Base-by-base conservation (phyloP, 2,329 filamentous ascomycete species). In the Elsinoe batatas region DNA sequence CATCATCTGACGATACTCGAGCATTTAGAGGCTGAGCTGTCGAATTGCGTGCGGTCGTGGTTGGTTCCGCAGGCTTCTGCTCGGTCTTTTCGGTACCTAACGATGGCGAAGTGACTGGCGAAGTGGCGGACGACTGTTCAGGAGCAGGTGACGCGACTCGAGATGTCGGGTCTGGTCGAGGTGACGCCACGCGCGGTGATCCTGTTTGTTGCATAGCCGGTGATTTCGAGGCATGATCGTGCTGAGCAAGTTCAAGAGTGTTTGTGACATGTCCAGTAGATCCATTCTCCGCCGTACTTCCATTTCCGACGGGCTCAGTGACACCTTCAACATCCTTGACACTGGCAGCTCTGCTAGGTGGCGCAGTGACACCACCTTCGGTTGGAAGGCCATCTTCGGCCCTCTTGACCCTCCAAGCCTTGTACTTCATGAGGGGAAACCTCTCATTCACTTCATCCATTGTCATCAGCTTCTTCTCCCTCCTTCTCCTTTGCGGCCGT, bases 371-470 rank as follows among this genome's bases (percentile, higher is more conserved):
- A 36, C 91, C 93, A 54, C 91, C 93, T 55, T 82, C 81, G 8
- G 89, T 86, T 3, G 91, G 84, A 46, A 97, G 74, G 6, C 91
- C 93, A 68, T 94, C 82, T 57, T 85, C 82, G 56, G 90, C 90
- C 58, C 91, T 84, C 56, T 82, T 82, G 5, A 87, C 84, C 58
- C 93, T 86, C 91, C 93, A 98, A 53, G 80, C 82, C 75, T 98
- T 97, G 79, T 98, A 98, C 72, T 97, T 97, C 63, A 83, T 84
- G 73, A 96, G 82, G 0, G 93, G 91, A 65, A 98, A 98, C 63
- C 94, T 88, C 63, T 94, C 90, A 68, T 98, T 97, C 60, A 98
- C 93, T 72, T 98, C 93, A 59, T 98, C 93, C 84, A 97, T 96
- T 1, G 87, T 88, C 93, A 98, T 97, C 63, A 98, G 72, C 71